These are phyloP conservation scores for Cladochytrium replicatum DNA, from an alignment of 192 early-diverging fungal genomes.

Conservation along the genomic window DNA sequence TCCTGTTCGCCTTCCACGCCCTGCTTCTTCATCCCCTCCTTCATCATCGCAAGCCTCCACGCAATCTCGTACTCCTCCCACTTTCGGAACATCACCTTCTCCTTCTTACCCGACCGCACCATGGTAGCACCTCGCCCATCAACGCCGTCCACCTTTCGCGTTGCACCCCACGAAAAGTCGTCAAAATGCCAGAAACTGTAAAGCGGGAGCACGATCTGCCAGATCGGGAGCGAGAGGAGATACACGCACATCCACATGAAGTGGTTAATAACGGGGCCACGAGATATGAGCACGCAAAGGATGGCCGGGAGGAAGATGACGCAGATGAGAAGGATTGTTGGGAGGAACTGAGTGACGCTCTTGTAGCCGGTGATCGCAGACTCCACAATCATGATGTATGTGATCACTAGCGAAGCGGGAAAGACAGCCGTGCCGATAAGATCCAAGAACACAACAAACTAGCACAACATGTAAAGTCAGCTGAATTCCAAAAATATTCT, in stretches of 20 bases:
- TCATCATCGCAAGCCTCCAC: no score
- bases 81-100: slow-evolving; percentile 14
- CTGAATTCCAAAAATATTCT: slow-evolving; percentile 6
- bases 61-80: slow-evolving; percentile 28
- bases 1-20: no score
- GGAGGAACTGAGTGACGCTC: slow-evolving; percentile 4
- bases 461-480: neutral
- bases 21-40: no score
- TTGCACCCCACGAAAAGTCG: slow-evolving; percentile 45
- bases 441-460: slow-evolving; percentile 40
- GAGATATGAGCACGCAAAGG: slow-evolving; percentile 72
- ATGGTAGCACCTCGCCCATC: slow-evolving; percentile 6
- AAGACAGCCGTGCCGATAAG: slow-evolving; percentile 81
- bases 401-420: slow-evolving; percentile 74
- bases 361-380: neutral
- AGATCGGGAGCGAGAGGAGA: slow-evolving; percentile 71
- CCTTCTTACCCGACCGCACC: slow-evolving; percentile 1
- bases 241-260: slow-evolving; percentile 79
- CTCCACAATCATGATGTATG: slow-evolving; percentile 64
- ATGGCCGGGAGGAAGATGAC: slow-evolving; percentile 76
- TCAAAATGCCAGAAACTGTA: slow-evolving; percentile 59
- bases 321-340: slow-evolving; percentile 49
- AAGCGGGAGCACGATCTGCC: slow-evolving; percentile 80
- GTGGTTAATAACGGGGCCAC: slow-evolving; percentile 58
- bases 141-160: slow-evolving; percentile 26